Evolutionary conservation across 352 stramenopile species (phyloP).

Genomic region (Hyaloperonospora brassicae): DNA sequence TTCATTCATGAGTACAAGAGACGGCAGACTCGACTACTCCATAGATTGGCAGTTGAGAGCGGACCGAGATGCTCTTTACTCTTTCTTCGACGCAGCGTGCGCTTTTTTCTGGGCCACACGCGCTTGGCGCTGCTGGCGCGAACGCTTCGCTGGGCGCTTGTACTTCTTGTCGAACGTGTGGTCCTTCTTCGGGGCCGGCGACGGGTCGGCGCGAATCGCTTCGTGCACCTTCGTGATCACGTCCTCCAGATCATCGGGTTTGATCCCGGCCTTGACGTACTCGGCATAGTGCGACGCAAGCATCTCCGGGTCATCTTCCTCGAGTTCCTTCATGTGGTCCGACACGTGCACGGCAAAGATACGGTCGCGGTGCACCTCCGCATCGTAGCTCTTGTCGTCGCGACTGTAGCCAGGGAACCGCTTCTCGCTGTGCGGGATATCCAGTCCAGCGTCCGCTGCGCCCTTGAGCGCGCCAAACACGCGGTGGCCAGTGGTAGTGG

Average conservation of each 20-base stretch:
- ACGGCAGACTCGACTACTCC: too few species aligned
- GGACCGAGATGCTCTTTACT: slow-evolving; percentile 18
- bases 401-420: slow-evolving; percentile 98
- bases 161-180: slow-evolving; percentile 91
- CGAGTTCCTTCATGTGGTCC: slow-evolving; percentile 99
- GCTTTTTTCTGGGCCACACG: slow-evolving; percentile 96
- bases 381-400: slow-evolving; percentile 98
- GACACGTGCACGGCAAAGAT: slow-evolving; percentile 97
- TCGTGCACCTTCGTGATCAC: slow-evolving; percentile 93
- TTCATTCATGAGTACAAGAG: not conserved
- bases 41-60: too few species aligned
- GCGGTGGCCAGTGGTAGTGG: slow-evolving; percentile 96
- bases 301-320: slow-evolving; percentile 98
- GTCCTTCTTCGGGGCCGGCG: slow-evolving; percentile 86
- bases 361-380: slow-evolving; percentile 94
- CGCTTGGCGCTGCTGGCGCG: slow-evolving; percentile 91
- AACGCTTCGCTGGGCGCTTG: slow-evolving; percentile 91
- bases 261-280: slow-evolving; percentile 91
- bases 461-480: slow-evolving; percentile 99
- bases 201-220: slow-evolving; percentile 96
- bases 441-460: slow-evolving; percentile 95
- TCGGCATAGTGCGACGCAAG: slow-evolving; percentile 95
- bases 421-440: slow-evolving; percentile 99
- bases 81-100: slow-evolving; percentile 53
- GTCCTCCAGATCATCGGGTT: slow-evolving; percentile 89